Evolutionary conservation across 169 alveolate species (phyloP), one percentile per base, ranked within the genome.

Genomic region (Ophryocystis elektroscirrha): DNA sequence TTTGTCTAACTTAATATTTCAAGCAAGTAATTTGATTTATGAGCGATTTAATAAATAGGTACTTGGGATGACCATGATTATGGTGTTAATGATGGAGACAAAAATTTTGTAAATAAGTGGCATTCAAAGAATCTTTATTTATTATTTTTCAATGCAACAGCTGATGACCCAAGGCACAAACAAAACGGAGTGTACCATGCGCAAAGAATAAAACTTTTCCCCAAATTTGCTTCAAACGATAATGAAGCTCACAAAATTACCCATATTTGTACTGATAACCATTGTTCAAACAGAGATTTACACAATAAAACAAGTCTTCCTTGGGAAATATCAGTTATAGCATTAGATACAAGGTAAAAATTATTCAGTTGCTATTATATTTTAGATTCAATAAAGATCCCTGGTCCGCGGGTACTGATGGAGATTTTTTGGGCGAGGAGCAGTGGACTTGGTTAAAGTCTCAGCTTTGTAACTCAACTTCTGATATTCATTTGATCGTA

Each of bases 381-480:
- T 4, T 29, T 1, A 3, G 1, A 0, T 12, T n/a, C 3, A 1
- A 20, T 0, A 1, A 30, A 30, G n/a, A 25, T 42, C 1, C 15
- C 53, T 6, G 6, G n/a, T 28, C 12, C 4, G 19, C 19, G 3
- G 23, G 5, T 28, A 43, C 76, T 59, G 45, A 46, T 16, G 88
- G 82, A 22, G 90, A 80, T 51, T 56, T 76, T 22, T 47, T 80
- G 58, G 90, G 90, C 5, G 71, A 65, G 32, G 87, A 72, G 32
- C 90, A 80, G 53, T 80, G 90, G 90, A 23, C 50, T 26, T 80
- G 90, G 90, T 63, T 80, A 9, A 80, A 79, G 57, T 66, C 65
- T 19, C 87, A 80, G 48, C 72, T 80, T 15, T 59, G 68, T 47
- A 58, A 78, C 49, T 78, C 89, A 27, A 59, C 60, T 1, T 84